phyloP scores from a whole-genome alignment of 192 early-diverging fungal species.

The Entophlyctis luteolus region DNA sequence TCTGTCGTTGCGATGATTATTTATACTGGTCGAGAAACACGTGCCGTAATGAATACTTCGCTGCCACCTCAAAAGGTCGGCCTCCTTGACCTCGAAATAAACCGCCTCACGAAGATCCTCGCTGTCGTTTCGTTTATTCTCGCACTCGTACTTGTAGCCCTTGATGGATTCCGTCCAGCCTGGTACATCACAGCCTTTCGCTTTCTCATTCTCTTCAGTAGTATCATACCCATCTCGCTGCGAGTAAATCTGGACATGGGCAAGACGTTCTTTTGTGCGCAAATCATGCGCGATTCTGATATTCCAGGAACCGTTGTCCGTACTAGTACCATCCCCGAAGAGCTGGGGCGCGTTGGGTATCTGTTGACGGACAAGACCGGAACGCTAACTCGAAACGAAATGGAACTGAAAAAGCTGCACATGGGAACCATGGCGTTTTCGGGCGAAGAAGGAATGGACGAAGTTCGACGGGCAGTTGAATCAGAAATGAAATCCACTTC shows the following conservation, averaged over 20 bases:
- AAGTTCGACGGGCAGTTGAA: slow-evolving; percentile 54
- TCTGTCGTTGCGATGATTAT: slow-evolving; percentile 79
- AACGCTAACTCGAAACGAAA: slow-evolving; percentile 92
- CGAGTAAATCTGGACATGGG: slow-evolving; percentile 96
- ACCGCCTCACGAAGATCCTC: slow-evolving; percentile 88
- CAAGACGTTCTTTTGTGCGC: slow-evolving; percentile 85
- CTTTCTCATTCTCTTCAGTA: slow-evolving; percentile 92
- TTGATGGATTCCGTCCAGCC: slow-evolving; percentile 82
- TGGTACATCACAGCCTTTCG: slow-evolving; percentile 91
- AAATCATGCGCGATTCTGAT: slow-evolving; percentile 81
- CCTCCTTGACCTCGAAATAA: slow-evolving; percentile 83
- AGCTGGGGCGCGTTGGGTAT: slow-evolving; percentile 90
- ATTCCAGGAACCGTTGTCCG: slow-evolving; percentile 86
- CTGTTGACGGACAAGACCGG: slow-evolving; percentile 94
- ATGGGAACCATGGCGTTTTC: slow-evolving; percentile 92
- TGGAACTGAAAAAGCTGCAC: slow-evolving; percentile 92
- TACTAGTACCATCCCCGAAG: slow-evolving; percentile 92
- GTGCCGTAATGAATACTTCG: slow-evolving; percentile 94
- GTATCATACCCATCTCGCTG: slow-evolving; percentile 90
- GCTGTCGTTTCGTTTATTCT: slow-evolving; percentile 78
- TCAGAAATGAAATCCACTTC: not conserved
- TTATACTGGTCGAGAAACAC: slow-evolving; percentile 90
- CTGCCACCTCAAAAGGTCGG: slow-evolving; percentile 89
- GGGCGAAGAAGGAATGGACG: slow-evolving; percentile 82
- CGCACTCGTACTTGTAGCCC: slow-evolving; percentile 80